These are phyloP conservation scores for Meredithiella fracta DNA, from an alignment of 2,329 filamentous ascomycete genomes.

Conservation along the genomic window DNA sequence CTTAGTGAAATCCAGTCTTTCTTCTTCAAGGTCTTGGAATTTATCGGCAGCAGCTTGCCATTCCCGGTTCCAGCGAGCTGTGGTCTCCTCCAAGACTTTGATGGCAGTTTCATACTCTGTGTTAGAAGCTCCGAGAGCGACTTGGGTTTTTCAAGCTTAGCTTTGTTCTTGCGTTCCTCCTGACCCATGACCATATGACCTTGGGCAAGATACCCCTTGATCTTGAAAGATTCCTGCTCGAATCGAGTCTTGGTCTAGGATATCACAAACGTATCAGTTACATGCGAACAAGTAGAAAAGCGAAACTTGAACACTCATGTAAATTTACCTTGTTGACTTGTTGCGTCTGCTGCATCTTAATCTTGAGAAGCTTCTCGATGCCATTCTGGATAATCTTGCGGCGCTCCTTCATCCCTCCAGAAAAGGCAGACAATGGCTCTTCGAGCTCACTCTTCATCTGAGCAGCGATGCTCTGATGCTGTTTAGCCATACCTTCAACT, in stretches of 20 bases:
- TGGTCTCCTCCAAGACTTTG: slow-evolving; percentile 88
- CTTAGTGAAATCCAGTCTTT: slow-evolving; percentile 91
- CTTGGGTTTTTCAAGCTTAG: slow-evolving; percentile 97
- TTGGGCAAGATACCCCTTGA: slow-evolving; percentile 95
- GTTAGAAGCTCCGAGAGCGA: slow-evolving; percentile 80
- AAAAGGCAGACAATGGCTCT: slow-evolving; percentile 79
- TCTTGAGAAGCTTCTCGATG: slow-evolving; percentile 85
- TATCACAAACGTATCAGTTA: neutral
- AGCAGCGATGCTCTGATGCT: slow-evolving; percentile 72
- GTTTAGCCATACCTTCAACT: slow-evolving; percentile 83
- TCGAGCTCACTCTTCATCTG: slow-evolving; percentile 97
- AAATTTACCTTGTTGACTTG: slow-evolving; percentile 72
- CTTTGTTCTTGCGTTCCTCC: slow-evolving; percentile 96
- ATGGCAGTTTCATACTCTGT: slow-evolving; percentile 86
- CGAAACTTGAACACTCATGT: neutral
- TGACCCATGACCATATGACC: slow-evolving; percentile 99
- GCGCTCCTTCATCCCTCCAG: slow-evolving; percentile 88
- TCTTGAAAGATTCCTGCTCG: slow-evolving; percentile 94
- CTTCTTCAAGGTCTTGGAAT: slow-evolving; percentile 97
- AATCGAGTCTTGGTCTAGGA: slow-evolving; percentile 71
- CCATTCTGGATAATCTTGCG: slow-evolving; percentile 90
- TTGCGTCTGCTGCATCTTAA: slow-evolving; percentile 81
- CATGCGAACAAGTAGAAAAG: neutral
- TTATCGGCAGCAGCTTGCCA: slow-evolving; percentile 98
- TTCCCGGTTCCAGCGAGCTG: slow-evolving; percentile 87